Percentiles rank a stretch among this genome's conserved stretches.
phyloP scores from a whole-genome alignment of 176 grass and related monocot genomes.

The Thinopyrum elongatum region DNA sequence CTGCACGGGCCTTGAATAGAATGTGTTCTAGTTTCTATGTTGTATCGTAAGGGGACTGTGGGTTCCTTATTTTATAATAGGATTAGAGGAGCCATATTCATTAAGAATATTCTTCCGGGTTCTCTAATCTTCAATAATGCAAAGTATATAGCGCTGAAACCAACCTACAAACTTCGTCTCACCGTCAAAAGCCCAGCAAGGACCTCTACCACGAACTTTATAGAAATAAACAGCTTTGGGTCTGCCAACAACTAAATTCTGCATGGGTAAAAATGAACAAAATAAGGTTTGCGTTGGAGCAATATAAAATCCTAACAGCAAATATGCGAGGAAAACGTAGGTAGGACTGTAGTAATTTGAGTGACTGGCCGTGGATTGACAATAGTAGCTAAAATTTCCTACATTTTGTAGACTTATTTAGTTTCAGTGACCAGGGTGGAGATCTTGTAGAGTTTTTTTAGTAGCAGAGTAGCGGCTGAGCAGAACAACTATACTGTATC shows the following conservation, averaged over 20 bases:
- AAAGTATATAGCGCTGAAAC: constrained; percentile 89
- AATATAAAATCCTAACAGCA: not conserved
- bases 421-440: not conserved
- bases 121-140: constrained; percentile 58
- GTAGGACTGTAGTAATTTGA: not conserved
- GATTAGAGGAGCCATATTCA: not conserved
- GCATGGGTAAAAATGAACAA: constrained; percentile 6
- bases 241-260: constrained; percentile 85
- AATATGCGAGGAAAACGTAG: not conserved
- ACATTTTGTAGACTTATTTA: not conserved
- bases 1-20: not conserved
- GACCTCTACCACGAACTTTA: constrained; percentile 82
- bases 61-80: not conserved
- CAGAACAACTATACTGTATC: not conserved
- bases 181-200: constrained; percentile 94
- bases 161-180: constrained; percentile 81
- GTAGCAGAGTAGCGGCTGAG: not conserved
- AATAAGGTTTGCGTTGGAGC: not conserved
- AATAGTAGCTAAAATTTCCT: not conserved
- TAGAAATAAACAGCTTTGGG: constrained; percentile 99
- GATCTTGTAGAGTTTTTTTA: not conserved
- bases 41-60: not conserved
- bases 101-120: not conserved
- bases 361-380: not conserved
- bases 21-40: not conserved